Evolutionary conservation across 202 grass and related monocot species (phyloP), one percentile per base, ranked within the genome.

Genomic region (Saccharum hybrid): DNA sequence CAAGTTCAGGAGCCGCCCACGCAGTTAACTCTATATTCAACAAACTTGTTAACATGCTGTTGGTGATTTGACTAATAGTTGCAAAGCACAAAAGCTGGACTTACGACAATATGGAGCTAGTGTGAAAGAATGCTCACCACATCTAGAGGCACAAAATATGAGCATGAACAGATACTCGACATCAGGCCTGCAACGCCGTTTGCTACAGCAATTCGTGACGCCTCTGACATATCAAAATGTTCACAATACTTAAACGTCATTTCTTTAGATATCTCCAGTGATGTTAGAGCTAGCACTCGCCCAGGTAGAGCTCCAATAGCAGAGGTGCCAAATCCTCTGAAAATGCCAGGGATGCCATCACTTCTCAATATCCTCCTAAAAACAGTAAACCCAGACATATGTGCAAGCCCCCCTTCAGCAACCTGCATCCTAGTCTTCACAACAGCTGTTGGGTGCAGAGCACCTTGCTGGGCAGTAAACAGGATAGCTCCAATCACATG

Each of bases 111-210:
- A 67, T 31, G 41, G 48, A 61, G 33, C 6, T 38, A 42, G 19
- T 48, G 79, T 54, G 69, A 77, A 63, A 54, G 66, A 70, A 64
- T 83, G 22, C 90, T 91, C 45, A 98, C 95, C 92, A 98, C 96
- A 82, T 98, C 96, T 49, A 98, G 88, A 37, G 96, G 96, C 66
- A 98, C 96, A 87, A 88, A 98, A 82, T 98, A 98, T 43, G 84
- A 82, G 76, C 87, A 84, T 15, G 96, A 98, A 71, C 91, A 85
- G 18, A 95, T 70, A 83, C 90, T 95, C 45, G 94, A 98, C 8
- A 90, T 75, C 54, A 95, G 42, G 62, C 96, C 96, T 22, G 85
- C 96, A 45, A 90, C 74, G 12, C 90, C 87, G 69, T 95, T 98
- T 72, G 91, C 87, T 70, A 93, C 18, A 65, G 87, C 86, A 83